Conservation (phyloP, 2,329 filamentous ascomycete genomes). For the Neopestalotiopsis clavispora region DNA sequence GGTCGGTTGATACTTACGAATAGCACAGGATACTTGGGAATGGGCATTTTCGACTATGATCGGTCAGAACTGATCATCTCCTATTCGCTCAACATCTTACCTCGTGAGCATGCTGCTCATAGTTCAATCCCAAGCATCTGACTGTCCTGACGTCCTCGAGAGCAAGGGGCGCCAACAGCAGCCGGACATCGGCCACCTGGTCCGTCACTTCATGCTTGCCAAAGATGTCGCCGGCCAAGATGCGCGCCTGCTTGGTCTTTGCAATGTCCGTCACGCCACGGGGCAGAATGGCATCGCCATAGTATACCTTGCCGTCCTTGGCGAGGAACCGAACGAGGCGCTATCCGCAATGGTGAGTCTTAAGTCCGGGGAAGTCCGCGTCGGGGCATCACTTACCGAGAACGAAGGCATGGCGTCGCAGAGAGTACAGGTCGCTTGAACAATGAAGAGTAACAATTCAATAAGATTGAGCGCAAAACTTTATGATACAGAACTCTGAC, state of each 20-base stretch:
- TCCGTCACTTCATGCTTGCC: constrained; percentile 68
- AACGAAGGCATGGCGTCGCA: constrained; percentile 45
- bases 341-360: constrained; percentile 41
- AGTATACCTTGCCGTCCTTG: constrained; percentile 71
- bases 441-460: not conserved
- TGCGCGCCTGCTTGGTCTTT: constrained; percentile 62
- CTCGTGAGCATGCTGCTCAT: constrained; percentile 73
- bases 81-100: constrained; percentile 33
- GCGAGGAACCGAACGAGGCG: constrained; percentile 77
- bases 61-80: constrained; percentile 10
- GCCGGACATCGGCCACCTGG: constrained; percentile 58
- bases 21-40: constrained; percentile 73
- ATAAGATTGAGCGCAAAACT: not conserved
- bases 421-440: not conserved
- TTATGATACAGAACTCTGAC: not conserved
- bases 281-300: constrained; percentile 76
- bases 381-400: constrained; percentile 42
- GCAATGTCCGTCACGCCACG: constrained; percentile 63
- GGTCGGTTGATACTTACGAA: constrained; percentile 55
- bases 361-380: not conserved
- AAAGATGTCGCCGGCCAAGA: constrained; percentile 71
- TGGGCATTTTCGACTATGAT: constrained; percentile 62
- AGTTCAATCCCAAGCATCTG: constrained; percentile 74
- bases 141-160: constrained; percentile 68
- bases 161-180: constrained; percentile 68